Evolutionary conservation across 169 alveolate genomes (phyloP), one percentile per base, ranked within the genome.

Genomic region (Blepharisma undulans): DNA sequence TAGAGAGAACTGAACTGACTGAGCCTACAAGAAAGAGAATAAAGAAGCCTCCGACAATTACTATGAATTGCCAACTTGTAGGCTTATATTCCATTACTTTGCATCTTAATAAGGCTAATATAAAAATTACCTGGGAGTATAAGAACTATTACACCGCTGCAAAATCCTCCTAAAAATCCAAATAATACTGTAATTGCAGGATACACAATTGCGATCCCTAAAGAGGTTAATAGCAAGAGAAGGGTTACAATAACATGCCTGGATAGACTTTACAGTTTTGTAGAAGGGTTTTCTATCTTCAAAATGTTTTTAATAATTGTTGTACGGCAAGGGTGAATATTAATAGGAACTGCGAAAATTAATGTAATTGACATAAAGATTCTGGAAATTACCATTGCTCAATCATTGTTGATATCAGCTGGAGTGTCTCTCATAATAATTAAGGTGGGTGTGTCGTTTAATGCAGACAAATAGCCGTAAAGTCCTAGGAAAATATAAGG

Each of bases 161-260:
- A 88, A 1, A 91, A 1, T 10, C 95, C 95, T 77, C 95, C 95
- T 80, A 93, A 71, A 36, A 93, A 48, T 76, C 85, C 76, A 60
- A 93, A 86, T 19, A 86, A 21, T 21, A 32, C 32, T 27, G 30
- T 21, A 7, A 86, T 86, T 21, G 27, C 66, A 18, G 82, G 91
- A 72, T 27, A 86, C 27, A 86, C 82, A 22, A 86, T 72, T 22
- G 91, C 91, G 29, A 72, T 71, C n/a, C 29, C 29, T 72, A 86
- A 30, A 25, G 88, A 32, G 27, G 88, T 89, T 12, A 74, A 90
- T 12, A 91, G 34, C 48, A 91, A 79, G 71, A 90, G 88, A 12
- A 93, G 72, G 48, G 92, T 93, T 76, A 82, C 89, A 2, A 19
- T 10, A 2, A 21, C 27, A 10, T 82, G 89, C 5, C 89, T 82